These are phyloP conservation scores for Debaryomyces castellii DNA, from an alignment of 805 yeast genomes.

Conservation along the genomic window DNA sequence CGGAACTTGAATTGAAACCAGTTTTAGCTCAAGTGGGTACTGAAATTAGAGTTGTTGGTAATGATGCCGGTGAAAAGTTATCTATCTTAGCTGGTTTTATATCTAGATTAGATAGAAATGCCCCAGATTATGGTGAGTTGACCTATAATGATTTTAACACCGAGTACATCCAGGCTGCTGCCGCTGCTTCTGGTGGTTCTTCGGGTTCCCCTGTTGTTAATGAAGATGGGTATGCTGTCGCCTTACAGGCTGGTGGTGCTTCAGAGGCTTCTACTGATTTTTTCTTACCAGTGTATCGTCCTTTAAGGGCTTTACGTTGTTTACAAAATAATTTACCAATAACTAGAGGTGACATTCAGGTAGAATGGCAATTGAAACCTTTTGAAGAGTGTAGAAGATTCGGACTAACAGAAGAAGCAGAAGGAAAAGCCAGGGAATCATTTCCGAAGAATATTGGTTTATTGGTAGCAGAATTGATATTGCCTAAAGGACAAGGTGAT, in stretches of 20 bases:
- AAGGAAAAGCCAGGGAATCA: constrained; percentile 59
- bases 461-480: constrained; percentile 75
- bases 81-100: constrained; percentile 87
- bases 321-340: constrained; percentile 59
- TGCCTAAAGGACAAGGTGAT: constrained; percentile 86
- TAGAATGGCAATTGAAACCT: constrained; percentile 83
- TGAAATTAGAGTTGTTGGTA: constrained; percentile 92
- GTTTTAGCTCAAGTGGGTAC: constrained; percentile 88
- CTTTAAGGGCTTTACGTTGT: constrained; percentile 75
- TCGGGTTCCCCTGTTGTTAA: constrained; percentile 96
- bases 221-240: constrained; percentile 82
- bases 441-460: constrained; percentile 80
- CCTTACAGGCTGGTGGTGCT: constrained; percentile 92
- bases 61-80: constrained; percentile 93
- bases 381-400: constrained; percentile 87
- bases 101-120: constrained; percentile 83
- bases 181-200: constrained; percentile 93
- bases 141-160: constrained; percentile 93
- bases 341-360: constrained; percentile 89
- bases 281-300: constrained; percentile 83
- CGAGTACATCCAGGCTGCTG: constrained; percentile 94
- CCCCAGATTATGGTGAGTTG: constrained; percentile 88
- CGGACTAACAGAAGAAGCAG: constrained; percentile 77
- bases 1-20: constrained; percentile 68
- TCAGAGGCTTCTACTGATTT: constrained; percentile 91